These are phyloP conservation scores for Monoraphidium neglectum DNA, from an alignment of 139 green algal species.

Conservation along the genomic window DNA sequence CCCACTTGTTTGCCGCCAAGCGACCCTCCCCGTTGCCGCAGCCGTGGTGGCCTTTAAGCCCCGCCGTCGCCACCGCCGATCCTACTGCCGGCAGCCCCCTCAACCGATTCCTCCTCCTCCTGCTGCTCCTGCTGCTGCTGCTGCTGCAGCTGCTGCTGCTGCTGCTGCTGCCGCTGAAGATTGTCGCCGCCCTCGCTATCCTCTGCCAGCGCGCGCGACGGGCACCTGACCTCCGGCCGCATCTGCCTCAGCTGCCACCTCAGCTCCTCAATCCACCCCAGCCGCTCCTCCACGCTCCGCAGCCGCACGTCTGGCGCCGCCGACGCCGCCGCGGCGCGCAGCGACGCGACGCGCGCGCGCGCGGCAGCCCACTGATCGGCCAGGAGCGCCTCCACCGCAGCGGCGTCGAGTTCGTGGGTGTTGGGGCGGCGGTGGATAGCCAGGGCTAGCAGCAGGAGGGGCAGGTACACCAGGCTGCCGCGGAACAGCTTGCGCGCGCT, in stretches of 20 bases:
- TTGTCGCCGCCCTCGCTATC: background rate
- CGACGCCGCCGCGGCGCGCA: background rate
- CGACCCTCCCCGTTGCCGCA: too few species aligned
- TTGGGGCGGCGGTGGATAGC: conserved; percentile 71
- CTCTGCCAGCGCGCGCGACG: conserved; percentile 14
- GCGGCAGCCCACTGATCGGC: conserved; percentile 5
- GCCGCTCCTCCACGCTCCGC: conserved; percentile 19
- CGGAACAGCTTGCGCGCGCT: conserved; percentile 86
- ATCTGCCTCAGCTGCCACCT: conserved; percentile 1
- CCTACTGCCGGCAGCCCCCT: too few species aligned
- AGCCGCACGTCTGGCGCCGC: background rate
- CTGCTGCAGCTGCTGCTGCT: conserved; percentile 8
- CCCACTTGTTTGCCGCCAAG: too few species aligned
- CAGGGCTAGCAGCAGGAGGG: conserved; percentile 84
- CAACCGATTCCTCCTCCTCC: background rate
- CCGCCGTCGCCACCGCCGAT: background rate
- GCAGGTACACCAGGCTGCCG: conserved; percentile 89
- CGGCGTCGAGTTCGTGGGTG: background rate
- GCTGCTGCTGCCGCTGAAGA: background rate
- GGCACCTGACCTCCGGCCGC: conserved; percentile 12
- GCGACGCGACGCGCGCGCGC: conserved; percentile 11
- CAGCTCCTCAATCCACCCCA: background rate
- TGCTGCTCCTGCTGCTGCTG: background rate
- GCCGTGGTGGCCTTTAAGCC: too few species aligned
- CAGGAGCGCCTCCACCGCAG: background rate